phyloP scores from a whole-genome alignment of 2,329 filamentous ascomycete genomes.

The Xylaria digitata region DNA sequence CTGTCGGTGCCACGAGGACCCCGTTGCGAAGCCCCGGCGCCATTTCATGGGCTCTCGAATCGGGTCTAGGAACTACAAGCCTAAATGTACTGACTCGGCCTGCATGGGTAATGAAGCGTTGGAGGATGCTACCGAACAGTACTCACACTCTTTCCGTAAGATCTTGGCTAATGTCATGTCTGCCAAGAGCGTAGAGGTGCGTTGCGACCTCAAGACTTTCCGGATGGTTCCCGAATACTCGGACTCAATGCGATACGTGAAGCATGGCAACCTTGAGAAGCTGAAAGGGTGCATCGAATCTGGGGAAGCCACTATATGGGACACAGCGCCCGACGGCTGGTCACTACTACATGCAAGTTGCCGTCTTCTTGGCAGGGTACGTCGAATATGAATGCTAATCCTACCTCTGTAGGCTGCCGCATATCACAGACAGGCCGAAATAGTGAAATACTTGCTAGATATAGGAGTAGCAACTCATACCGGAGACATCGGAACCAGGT shows the following conservation, averaged over 20 bases:
- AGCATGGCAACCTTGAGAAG: neutral
- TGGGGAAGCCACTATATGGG: conserved; percentile 1
- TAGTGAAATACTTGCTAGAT: neutral
- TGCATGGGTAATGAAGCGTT: neutral
- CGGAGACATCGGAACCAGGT: neutral
- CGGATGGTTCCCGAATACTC: neutral
- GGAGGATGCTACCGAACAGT: neutral
- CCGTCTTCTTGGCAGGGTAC: neutral
- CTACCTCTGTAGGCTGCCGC: neutral
- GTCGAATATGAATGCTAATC: neutral
- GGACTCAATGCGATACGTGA: neutral
- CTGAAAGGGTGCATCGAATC: neutral
- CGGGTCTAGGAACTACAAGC: neutral
- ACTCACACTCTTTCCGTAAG: neutral
- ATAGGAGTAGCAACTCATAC: neutral
- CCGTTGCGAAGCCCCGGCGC: neutral
- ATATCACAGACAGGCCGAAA: neutral
- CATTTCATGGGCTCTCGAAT: neutral
- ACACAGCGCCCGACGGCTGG: neutral
- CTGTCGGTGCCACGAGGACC: neutral
- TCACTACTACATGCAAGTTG: neutral
- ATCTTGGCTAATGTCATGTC: neutral
- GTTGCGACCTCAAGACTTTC: neutral
- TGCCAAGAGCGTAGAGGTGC: neutral
- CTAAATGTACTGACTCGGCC: neutral